Evolutionary conservation across 495 filamentous ascomycete genomes (phyloP).

Genomic region (Entonaema liquescens): DNA sequence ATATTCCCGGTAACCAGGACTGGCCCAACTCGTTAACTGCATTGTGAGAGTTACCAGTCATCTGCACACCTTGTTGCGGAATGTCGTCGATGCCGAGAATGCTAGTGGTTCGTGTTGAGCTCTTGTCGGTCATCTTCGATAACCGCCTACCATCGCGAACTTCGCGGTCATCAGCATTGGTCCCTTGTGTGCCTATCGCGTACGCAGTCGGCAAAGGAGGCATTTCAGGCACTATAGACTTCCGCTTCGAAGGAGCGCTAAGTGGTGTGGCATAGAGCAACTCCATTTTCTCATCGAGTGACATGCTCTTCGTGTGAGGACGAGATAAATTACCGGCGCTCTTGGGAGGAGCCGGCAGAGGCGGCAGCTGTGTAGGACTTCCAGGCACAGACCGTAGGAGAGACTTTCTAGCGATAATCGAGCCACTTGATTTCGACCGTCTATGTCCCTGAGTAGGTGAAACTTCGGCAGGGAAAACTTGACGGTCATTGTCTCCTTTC

Average conservation of each 20-base stretch:
- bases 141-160: constrained; percentile 19
- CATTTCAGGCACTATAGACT: constrained; percentile 55
- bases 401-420: constrained; percentile 53
- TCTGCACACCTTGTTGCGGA: constrained; percentile 27
- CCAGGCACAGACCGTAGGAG: constrained; percentile 54
- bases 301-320: constrained; percentile 62
- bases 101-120: constrained; percentile 50
- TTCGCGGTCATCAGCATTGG: constrained; percentile 8
- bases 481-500: constrained; percentile 50
- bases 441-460: constrained; percentile 48
- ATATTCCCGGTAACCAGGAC: constrained; percentile 54
- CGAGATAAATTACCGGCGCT: constrained; percentile 44
- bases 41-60: constrained; percentile 39
- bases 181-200: constrained; percentile 21
- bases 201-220: constrained; percentile 51
- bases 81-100: constrained; percentile 53
- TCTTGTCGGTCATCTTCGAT: constrained; percentile 46
- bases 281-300: constrained; percentile 61
- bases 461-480: constrained; percentile 54
- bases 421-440: constrained; percentile 57
- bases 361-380: constrained; percentile 58
- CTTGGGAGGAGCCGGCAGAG: constrained; percentile 56
- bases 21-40: constrained; percentile 47
- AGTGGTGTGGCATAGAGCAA: constrained; percentile 57
- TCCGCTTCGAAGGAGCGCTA: constrained; percentile 47